phyloP scores from a whole-genome alignment of 306 rosid genomes.

The Corylus heterophylla region DNA sequence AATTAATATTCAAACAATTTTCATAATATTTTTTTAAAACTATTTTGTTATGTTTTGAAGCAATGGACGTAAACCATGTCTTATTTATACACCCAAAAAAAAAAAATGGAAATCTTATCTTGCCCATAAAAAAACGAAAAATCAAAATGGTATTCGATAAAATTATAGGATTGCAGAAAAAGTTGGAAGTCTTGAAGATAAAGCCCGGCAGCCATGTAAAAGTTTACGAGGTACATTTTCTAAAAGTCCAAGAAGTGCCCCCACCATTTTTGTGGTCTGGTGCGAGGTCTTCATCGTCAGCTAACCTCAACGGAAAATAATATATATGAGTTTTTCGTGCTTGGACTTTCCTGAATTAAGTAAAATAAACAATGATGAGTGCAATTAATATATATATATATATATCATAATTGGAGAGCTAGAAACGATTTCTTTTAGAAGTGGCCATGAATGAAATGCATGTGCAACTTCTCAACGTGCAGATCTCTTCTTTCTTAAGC shows the following conservation, averaged over 20 bases:
- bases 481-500: neutral
- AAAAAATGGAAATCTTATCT: no score
- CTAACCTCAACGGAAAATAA: neutral
- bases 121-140: no score
- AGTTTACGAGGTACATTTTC: no score
- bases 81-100: no score
- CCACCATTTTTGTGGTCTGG: slow-evolving; percentile 5
- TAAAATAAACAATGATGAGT: neutral
- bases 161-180: no score
- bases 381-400: no score
- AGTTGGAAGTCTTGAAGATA: neutral
- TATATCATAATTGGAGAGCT: neutral
- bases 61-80: no score
- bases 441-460: neutral
- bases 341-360: neutral
- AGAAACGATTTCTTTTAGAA: neutral
- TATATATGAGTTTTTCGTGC: no score
- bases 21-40: no score
- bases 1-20: no score
- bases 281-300: slow-evolving; percentile 17
- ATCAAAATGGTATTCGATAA: no score
- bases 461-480: slow-evolving; percentile 19
- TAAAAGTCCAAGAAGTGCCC: neutral
- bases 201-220: neutral
- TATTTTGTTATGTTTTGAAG: no score